Base-by-base conservation (phyloP, 1,139 yeast genomes). In the Cylindricascospora bacillispora region DNA sequence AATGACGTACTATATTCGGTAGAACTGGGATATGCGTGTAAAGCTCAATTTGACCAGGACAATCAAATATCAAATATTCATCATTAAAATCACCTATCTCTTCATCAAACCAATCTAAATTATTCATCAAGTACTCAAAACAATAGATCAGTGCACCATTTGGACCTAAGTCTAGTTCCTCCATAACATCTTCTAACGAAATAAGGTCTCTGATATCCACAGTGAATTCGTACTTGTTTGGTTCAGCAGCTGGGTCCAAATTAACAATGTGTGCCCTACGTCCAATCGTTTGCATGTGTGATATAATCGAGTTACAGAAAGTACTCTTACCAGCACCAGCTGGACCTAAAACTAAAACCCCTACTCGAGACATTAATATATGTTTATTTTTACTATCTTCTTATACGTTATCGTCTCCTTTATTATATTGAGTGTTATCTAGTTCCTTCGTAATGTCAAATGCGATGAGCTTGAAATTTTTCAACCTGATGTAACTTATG, bases 321-420 rank as follows among this genome's bases (percentile, higher is more conserved):
- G 98, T 83, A 29, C 85, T 73, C 56, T 77, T 89, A 7, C 98
- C 98, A 10, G 80, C 97, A 22, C 98, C 98, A 0, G 98, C 98
- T 11, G 98, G 98, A 1, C 98, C 98, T 41, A 89, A 58, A 3
- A 89, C 94, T 41, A 89, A 60, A n/a, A 85, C 92, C 34, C 97
- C 98, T 2, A 85, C 94, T 58, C 95, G 65, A 3, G 95, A 83
- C 98, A 89, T 89, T 9, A n/a, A 35, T n/a, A 20, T 6, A 4
- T 25, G 15, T 16, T 14, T 12, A n/a, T n/a, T n/a, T n/a, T n/a
- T n/a, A n/a, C n/a, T n/a, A n/a, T n/a, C n/a, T n/a, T n/a, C n/a
- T n/a, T n/a, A n/a, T n/a, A n/a, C n/a, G n/a, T n/a, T n/a, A n/a
- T n/a, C n/a, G n/a, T n/a, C n/a, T n/a, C n/a, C n/a, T n/a, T n/a